Evolutionary conservation across 2,329 filamentous ascomycete species (phyloP), one percentile per base, ranked within the genome.

Genomic region (Verticillium albo-atrum): DNA sequence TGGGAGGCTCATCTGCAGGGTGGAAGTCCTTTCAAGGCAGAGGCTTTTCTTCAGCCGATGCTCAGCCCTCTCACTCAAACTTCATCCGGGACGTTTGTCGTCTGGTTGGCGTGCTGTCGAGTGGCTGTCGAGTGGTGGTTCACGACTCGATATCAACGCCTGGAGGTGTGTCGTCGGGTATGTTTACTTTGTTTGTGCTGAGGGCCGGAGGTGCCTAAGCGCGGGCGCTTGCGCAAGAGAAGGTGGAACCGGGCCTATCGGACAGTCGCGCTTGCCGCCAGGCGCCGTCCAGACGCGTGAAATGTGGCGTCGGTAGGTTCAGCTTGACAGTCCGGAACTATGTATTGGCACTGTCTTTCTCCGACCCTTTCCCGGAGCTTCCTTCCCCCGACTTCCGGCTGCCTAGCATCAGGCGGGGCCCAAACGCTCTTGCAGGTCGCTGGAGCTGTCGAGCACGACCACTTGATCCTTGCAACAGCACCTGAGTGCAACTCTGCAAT

Each of bases 131-230:
- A 42, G n/a, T 23, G 37, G 9, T 32, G 30, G n/a, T n/a, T n/a
- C n/a, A n/a, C n/a, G n/a, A n/a, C 34, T 17, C 15, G 37, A 47
- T 23, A 20, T 47, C 37, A 23, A n/a, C 15, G 9, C 47, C 54
- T 42, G 61, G 50, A 54, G 61, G 30, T 30, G 35, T 56, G 55
- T 50, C 28, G 54, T 47, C 51, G 50, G 54, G 50, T 17, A n/a
- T 63, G 62, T 63, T 63, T 63, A 62, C 62, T 58, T 55, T 54
- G 32, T 56, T 58, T 56, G 55, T 20, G 50, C 25, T 30, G 55
- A 53, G 52, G 42, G 15, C 53, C 55, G 26, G n/a, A 55, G 7
- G 54, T 47, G 12, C 37, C 37, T 61, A 63, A 63, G 61, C 61
- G 61, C 61, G 53, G 61, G 26, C 50, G 54, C 54, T 61, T 54